Conservation (phyloP, 345 rosid genomes). For the Linum usitatissimum region DNA sequence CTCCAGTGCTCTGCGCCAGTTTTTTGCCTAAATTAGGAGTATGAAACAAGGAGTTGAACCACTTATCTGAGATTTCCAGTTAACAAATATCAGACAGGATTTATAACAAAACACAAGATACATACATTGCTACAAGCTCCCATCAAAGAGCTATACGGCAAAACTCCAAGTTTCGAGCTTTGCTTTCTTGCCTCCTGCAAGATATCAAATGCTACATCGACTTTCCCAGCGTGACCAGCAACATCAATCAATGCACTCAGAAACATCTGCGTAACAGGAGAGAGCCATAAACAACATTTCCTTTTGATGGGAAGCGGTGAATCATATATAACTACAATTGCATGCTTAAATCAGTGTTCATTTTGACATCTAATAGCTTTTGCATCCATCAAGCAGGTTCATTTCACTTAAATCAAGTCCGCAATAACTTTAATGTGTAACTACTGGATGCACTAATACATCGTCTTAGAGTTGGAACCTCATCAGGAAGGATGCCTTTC, state of each 20-base stretch:
- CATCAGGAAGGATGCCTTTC: constrained; percentile 70
- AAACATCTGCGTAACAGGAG: constrained; percentile 46
- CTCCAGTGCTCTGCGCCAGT: constrained; percentile 81
- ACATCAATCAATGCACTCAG: constrained; percentile 79
- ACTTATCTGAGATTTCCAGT: neutral
- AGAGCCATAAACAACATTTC: constrained; percentile 7
- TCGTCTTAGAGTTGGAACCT: constrained; percentile 28
- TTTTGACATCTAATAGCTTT: neutral
- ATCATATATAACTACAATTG: neutral
- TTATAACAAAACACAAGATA: constrained; percentile 19
- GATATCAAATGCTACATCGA: constrained; percentile 69
- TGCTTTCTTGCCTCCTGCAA: constrained; percentile 50
- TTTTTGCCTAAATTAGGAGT: constrained; percentile 46
- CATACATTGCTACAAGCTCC: constrained; percentile 97
- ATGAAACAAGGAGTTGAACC: neutral
- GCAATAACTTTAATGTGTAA: neutral
- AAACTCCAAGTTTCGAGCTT: constrained; percentile 52
- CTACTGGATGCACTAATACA: too few species aligned
- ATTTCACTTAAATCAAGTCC: neutral
- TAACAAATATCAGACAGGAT: constrained; percentile 1
- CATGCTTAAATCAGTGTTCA: neutral
- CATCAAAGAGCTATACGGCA: constrained; percentile 92
- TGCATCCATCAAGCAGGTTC: neutral
- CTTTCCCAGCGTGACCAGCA: constrained; percentile 75
- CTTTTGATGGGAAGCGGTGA: neutral